Evolutionary conservation across 352 stramenopile genomes (phyloP).

Genomic region (Globisporangium nodosum): DNA sequence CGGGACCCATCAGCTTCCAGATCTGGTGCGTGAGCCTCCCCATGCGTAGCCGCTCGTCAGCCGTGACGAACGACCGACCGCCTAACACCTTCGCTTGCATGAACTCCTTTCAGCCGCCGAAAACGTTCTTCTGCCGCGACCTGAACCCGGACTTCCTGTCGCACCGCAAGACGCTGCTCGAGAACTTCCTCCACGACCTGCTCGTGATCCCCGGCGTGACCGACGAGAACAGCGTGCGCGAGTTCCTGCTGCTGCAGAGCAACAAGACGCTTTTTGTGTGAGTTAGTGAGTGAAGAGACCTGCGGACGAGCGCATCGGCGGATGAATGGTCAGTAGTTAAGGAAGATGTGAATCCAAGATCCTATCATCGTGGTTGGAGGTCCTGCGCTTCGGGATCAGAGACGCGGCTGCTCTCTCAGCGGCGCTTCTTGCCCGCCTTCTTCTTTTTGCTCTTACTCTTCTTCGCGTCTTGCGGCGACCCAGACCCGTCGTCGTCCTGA

Average conservation of each 20-base stretch:
- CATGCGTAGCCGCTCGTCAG: no score
- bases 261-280: constrained; percentile 60
- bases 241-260: constrained; percentile 61
- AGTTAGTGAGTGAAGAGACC: not conserved
- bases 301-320: not conserved
- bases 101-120: constrained; percentile 31
- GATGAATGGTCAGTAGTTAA: constrained; percentile 8
- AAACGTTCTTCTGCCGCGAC: constrained; percentile 68
- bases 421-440: constrained; percentile 54
- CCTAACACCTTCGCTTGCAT: not conserved
- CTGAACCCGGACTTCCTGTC: constrained; percentile 65
- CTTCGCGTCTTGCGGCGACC: constrained; percentile 20
- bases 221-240: constrained; percentile 42
- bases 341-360: not conserved
- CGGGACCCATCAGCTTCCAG: constrained; percentile 33
- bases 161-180: constrained; percentile 43
- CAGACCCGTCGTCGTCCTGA: constrained; percentile 13
- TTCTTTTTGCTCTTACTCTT: constrained; percentile 58
- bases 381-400: no score
- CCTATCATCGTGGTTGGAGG: no score
- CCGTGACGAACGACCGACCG: not conserved
- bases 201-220: constrained; percentile 58
- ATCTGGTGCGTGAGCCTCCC: constrained; percentile 19
- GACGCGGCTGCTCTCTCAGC: constrained; percentile 9
- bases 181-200: constrained; percentile 52